Evolutionary conservation across 805 yeast genomes (phyloP), one percentile per base, ranked within the genome.

Genomic region (Candida lessepsii): DNA sequence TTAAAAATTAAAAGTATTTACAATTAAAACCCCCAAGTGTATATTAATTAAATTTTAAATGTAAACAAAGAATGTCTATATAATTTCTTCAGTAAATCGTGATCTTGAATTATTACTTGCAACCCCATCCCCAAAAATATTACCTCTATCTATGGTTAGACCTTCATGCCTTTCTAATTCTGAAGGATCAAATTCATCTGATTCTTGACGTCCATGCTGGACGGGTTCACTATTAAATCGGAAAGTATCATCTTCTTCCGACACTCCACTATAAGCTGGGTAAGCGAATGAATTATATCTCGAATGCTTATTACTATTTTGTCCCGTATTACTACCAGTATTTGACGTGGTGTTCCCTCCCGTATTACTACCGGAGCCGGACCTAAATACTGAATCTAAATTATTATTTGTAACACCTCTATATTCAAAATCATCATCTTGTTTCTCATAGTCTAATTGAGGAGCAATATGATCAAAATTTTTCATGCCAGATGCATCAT

Each of bases 391-490:
- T 1, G 71, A 59, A 37, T 67, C 73, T 24, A 69, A 56, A 46
- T 69, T 69, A 46, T 67, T 69, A 47, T 66, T 67, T 35, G 71
- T 58, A 16, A 69, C 71, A 5, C 75, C 75, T 35, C 75, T 61
- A 50, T 69, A 69, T 38, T 54, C 65, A 40, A 63, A 69, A 41
- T 65, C 75, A 16, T 57, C 61, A 15, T 46, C 47, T 29, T 42
- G 48, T 11, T 50, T 48, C 14, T 44, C 42, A 6, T 35, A 43
- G 19, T 45, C 47, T 21, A 37, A 30, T 10, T 27, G 38, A 11
- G 42, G 40, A 14, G 41, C 35, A 25, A 36, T 19, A 29, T 45
- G 45, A 11, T 45, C 45, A 11, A 47, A 42, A 2, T 23, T 25
- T 16, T 7, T 30, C 18, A 29, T 3, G 8, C 30, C 36, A 2